Conservation (phyloP, 768 basidiomycete species). For the Suillus americanus region DNA sequence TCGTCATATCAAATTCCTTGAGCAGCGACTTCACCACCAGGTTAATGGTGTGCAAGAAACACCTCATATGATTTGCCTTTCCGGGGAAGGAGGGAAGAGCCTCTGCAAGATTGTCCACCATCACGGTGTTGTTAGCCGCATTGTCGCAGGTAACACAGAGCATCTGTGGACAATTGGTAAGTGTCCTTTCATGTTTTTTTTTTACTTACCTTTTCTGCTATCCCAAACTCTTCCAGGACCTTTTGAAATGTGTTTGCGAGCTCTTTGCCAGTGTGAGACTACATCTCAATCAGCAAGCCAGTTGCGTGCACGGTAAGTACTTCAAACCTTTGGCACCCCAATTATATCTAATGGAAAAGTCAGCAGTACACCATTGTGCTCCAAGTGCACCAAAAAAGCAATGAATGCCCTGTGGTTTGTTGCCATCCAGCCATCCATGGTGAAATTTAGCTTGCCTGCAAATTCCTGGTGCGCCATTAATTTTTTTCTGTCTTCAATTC, state of each 20-base stretch:
- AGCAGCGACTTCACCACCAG: slow-evolving; percentile 20
- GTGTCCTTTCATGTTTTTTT: not conserved
- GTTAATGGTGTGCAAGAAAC: slow-evolving; percentile 42
- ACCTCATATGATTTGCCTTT: slow-evolving; percentile 24
- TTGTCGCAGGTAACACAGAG: slow-evolving; percentile 23
- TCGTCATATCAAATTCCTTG: slow-evolving; percentile 20
- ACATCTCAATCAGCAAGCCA: slow-evolving; percentile 5
- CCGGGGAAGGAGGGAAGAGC: slow-evolving; percentile 26
- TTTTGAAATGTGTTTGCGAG: slow-evolving; percentile 16
- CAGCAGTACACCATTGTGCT: slow-evolving; percentile 27
- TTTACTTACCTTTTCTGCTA: not conserved
- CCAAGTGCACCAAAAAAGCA: slow-evolving; percentile 33
- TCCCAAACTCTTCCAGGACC: slow-evolving; percentile 21
- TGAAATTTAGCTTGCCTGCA: not conserved
- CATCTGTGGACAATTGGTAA: slow-evolving; percentile 16
- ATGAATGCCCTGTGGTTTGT: slow-evolving; percentile 35
- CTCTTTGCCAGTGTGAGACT: slow-evolving; percentile 20
- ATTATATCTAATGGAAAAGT: slow-evolving; percentile 33
- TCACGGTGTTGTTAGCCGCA: slow-evolving; percentile 26
- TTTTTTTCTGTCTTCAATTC: too few species aligned
- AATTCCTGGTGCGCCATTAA: slow-evolving; percentile 3
- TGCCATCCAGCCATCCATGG: slow-evolving; percentile 21
- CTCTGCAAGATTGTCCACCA: slow-evolving; percentile 18
- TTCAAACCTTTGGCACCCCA: slow-evolving; percentile 20
- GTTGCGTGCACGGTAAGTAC: not conserved